Evolutionary conservation across 2,329 filamentous ascomycete genomes (phyloP).

Genomic region (Dendrostoma leiphaemia): DNA sequence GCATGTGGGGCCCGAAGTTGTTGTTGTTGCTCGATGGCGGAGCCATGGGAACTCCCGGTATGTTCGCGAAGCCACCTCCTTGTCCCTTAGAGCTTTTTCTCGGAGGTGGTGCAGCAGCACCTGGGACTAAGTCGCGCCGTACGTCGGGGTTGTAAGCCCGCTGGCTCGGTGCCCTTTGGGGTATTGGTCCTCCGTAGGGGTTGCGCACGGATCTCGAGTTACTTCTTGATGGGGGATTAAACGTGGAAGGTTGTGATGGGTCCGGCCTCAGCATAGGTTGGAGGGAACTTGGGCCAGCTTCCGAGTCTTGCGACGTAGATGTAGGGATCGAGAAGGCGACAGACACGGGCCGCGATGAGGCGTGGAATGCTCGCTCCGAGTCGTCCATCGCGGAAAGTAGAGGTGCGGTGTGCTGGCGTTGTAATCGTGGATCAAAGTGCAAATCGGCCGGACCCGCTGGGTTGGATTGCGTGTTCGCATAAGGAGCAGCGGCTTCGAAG

Average conservation of each 20-base stretch:
- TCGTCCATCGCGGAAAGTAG: slow-evolving; percentile 5
- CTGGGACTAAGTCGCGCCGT: slow-evolving; percentile 47
- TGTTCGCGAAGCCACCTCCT: slow-evolving; percentile 52
- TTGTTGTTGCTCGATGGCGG: slow-evolving; percentile 21
- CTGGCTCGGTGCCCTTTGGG: slow-evolving; percentile 67
- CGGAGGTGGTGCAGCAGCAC: slow-evolving; percentile 61
- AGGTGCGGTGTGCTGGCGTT: slow-evolving; percentile 15
- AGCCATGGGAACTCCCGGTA: slow-evolving; percentile 43
- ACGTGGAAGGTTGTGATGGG: slow-evolving; percentile 55
- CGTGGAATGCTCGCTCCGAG: slow-evolving; percentile 16
- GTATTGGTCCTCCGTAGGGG: slow-evolving; percentile 58
- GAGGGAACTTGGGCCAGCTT: slow-evolving; percentile 32
- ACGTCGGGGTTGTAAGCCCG: slow-evolving; percentile 61
- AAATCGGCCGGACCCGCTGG: slow-evolving; percentile 15
- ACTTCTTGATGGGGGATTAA: slow-evolving; percentile 54
- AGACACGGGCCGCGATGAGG: slow-evolving; percentile 31
- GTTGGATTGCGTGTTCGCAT: slow-evolving; percentile 21
- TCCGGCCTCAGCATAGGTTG: slow-evolving; percentile 49
- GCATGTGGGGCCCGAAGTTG: slow-evolving; percentile 37
- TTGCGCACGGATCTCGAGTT: slow-evolving; percentile 60
- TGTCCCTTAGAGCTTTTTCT: slow-evolving; percentile 74
- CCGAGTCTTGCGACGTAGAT: slow-evolving; percentile 28
- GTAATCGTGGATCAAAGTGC: not conserved
- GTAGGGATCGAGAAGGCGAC: slow-evolving; percentile 28
- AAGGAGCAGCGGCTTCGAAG: slow-evolving; percentile 2